Conservation (phyloP, 345 rosid genomes). For the Psidium friedrichsthalianum region DNA sequence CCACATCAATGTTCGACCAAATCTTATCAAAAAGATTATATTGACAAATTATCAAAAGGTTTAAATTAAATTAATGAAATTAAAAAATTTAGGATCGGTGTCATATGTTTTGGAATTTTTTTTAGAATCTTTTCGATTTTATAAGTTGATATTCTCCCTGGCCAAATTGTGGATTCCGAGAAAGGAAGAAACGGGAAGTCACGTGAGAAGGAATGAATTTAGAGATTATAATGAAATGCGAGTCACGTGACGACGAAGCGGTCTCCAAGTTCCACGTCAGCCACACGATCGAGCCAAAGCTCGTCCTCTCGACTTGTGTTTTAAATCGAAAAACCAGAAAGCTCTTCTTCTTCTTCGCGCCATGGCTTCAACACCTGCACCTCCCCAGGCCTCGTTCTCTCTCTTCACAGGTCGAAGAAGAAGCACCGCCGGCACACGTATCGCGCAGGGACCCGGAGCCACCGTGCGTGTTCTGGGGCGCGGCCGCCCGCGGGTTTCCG, state of each 20-base stretch:
- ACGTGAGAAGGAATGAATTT: background rate
- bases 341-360: background rate
- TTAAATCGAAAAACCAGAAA: background rate
- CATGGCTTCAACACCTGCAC: background rate
- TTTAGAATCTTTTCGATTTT: too few relatives aligned
- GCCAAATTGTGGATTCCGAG: too few relatives aligned
- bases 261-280: background rate
- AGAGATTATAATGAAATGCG: background rate
- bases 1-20: too few relatives aligned
- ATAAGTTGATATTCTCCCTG: too few relatives aligned
- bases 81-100: too few relatives aligned
- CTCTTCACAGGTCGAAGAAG: background rate
- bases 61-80: too few relatives aligned
- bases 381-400: background rate
- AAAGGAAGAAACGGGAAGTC: too few relatives aligned
- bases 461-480: background rate
- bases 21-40: too few relatives aligned
- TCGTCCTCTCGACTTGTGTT: background rate
- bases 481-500: background rate
- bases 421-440: background rate
- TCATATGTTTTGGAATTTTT: too few relatives aligned
- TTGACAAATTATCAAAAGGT: too few relatives aligned
- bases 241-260: background rate
- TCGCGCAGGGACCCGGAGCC: background rate
- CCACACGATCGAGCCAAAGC: background rate